Conservation (phyloP, 441 rosid species). For the Erysimum pusillum region DNA sequence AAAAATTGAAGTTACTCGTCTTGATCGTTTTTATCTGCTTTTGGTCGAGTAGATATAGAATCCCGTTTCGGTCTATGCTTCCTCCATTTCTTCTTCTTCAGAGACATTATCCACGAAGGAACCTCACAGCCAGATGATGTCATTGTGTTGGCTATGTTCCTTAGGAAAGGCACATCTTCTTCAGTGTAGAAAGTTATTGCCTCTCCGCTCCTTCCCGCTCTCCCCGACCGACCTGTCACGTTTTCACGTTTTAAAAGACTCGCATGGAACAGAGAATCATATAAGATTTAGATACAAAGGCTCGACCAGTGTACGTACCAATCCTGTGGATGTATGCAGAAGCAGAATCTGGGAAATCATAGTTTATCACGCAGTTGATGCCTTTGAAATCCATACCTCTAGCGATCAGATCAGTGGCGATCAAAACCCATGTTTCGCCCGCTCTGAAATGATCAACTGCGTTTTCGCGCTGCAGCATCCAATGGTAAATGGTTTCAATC, state of each 20-base stretch:
- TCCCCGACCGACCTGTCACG: constrained; percentile 82
- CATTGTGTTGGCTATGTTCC: constrained; percentile 89
- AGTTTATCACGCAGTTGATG: constrained; percentile 87
- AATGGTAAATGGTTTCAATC: constrained; percentile 11
- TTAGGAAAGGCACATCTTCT: constrained; percentile 75
- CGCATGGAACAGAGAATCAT: not conserved
- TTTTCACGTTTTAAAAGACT: constrained; percentile 9
- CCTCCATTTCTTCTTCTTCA: constrained; percentile 81
- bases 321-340: constrained; percentile 94
- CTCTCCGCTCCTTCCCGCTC: constrained; percentile 95
- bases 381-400: constrained; percentile 99
- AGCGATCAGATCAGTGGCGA: constrained; percentile 98
- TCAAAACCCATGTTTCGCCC: constrained; percentile 90
- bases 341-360: constrained; percentile 91
- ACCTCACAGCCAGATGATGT: constrained; percentile 87
- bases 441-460: constrained; percentile 86
- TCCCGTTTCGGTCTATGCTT: constrained; percentile 84
- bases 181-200: constrained; percentile 88
- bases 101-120: constrained; percentile 79
- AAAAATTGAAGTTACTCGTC: constrained; percentile 21
- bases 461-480: constrained; percentile 70
- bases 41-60: constrained; percentile 71
- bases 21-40: constrained; percentile 47
- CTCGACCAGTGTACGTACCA: constrained; percentile 63
- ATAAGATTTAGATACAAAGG: not conserved